Percentiles rank a stretch among this genome's conserved stretches.
phyloP scores from a whole-genome alignment of 352 stramenopile species.

The Phytopythium cucurbitacearum region DNA sequence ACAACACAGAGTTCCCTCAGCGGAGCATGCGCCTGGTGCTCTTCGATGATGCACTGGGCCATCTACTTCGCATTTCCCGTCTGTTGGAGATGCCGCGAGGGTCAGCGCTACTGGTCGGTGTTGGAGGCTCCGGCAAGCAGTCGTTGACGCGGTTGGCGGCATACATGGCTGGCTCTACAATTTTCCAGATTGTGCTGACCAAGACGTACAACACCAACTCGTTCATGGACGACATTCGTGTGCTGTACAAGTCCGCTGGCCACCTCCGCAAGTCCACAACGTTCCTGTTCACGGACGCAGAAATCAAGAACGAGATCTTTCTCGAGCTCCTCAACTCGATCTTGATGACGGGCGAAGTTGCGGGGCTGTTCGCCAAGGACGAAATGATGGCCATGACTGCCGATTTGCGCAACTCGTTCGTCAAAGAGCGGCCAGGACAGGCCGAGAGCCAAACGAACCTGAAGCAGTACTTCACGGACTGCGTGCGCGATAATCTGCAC shows the following conservation, averaged over 20 bases:
- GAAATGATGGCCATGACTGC: slow-evolving; percentile 99
- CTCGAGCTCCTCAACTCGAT: slow-evolving; percentile 98
- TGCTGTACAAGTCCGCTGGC: slow-evolving; percentile 96
- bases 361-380: slow-evolving; percentile 97
- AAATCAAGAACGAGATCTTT: slow-evolving; percentile 99
- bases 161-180: slow-evolving; percentile 95
- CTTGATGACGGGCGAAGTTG: slow-evolving; percentile 98
- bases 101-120: slow-evolving; percentile 94
- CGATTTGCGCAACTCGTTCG: slow-evolving; percentile 93
- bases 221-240: slow-evolving; percentile 96
- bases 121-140: slow-evolving; percentile 97
- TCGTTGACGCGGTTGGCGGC: slow-evolving; percentile 94
- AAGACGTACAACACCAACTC: slow-evolving; percentile 98
- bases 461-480: slow-evolving; percentile 98
- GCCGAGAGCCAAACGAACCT: slow-evolving; percentile 96
- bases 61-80: slow-evolving; percentile 95
- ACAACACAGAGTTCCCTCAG: slow-evolving; percentile 96
- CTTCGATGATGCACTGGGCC: slow-evolving; percentile 97
- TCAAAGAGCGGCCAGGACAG: slow-evolving; percentile 92
- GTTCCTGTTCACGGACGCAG: slow-evolving; percentile 98
- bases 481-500: slow-evolving; percentile 97
- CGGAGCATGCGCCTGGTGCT: slow-evolving; percentile 97
- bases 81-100: slow-evolving; percentile 96
- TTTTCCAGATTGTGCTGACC: slow-evolving; percentile 98
- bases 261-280: slow-evolving; percentile 96